Conservation (phyloP, 2,329 filamentous ascomycete genomes). For the Exophiala calicioides region DNA sequence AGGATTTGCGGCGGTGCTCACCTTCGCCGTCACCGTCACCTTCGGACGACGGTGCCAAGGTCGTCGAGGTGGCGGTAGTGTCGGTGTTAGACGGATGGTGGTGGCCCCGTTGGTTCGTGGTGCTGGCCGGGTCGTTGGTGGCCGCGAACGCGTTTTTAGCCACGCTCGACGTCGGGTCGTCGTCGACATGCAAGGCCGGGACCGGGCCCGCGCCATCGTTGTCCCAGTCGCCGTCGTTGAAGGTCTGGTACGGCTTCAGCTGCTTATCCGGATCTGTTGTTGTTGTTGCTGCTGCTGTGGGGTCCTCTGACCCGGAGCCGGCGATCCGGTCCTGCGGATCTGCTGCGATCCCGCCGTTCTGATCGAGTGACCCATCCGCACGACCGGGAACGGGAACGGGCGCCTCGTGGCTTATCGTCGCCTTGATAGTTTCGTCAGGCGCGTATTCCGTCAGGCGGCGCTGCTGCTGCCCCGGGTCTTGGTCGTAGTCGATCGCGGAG, state of each 20-base stretch:
- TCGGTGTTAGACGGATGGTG: neutral
- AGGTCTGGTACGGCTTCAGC: constrained; percentile 23
- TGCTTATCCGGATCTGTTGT: neutral
- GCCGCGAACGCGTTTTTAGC: constrained; percentile 24
- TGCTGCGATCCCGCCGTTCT: neutral
- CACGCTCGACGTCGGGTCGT: constrained; percentile 20
- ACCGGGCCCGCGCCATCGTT: neutral
- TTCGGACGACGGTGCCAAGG: neutral
- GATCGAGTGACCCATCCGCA: neutral
- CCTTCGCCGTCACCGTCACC: neutral
- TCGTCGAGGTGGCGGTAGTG: neutral
- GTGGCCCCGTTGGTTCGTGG: constrained; percentile 13
- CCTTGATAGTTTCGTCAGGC: constrained; percentile 21
- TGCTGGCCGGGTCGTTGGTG: constrained; percentile 23
- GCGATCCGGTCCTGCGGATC: neutral
- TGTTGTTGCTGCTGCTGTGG: too few species aligned
- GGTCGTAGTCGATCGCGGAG: constrained; percentile 28
- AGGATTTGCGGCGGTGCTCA: constrained; percentile 16
- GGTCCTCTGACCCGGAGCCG: too few species aligned
- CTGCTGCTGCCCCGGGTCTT: constrained; percentile 12
- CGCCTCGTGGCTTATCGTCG: constrained; percentile 3
- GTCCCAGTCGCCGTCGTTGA: constrained; percentile 21
- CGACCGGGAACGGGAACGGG: neutral
- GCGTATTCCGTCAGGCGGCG: constrained; percentile 31
- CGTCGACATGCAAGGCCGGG: constrained; percentile 11